Base-by-base conservation (phyloP, 306 rosid species). In the Ormosia emarginata region DNA sequence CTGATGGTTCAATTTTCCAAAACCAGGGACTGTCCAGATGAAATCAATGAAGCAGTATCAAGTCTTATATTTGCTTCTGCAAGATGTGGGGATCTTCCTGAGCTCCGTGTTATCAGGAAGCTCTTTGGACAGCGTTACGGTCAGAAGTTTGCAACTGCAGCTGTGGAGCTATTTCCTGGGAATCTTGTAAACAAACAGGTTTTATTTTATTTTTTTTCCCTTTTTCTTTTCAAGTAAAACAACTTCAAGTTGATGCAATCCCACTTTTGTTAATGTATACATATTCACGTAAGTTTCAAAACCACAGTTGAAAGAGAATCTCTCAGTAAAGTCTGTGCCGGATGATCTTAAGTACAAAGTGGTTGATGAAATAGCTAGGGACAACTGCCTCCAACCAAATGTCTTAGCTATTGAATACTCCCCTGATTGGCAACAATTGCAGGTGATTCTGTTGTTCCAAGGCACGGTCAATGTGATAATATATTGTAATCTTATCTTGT, bases 11-110 rank as follows among this genome's bases (percentile, higher is more conserved):
- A 63, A 73, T 2, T 55, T 59, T 30, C 14, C 44, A 46, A 43
- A 61, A 11, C 17, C 39, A 88, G 91, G 91, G 89, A 86, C 36
- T 86, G 92, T 71, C 98, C 99, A 29, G 83, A 89, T 78, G 98
- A 93, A 41, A 80, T 95, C 4, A 95, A 90, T 3, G 98, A 92
- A 88, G 98, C 99, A 15, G 84, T 90, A 82, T 93, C 99, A 12
- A 93, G 89, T 77, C 93, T 95, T 44, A 88, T 93, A 75, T 95
- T 55, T 88, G 97, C 99, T 30, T 93, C 99, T 36, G 95, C 98
- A 3, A 86, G 99, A 85, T 90, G 91, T 72, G 99, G 98, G 11
- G 92, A 95, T 64, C 85, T 95, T 14, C 98, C 94, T 18, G 99
- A 95, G 85, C 97, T 95, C 12, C 73, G 50, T 82, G 74, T n/a